Evolutionary conservation across 345 rosid species (phyloP), one percentile per base, ranked within the genome.

Genomic region (Hibiscus mutabilis): DNA sequence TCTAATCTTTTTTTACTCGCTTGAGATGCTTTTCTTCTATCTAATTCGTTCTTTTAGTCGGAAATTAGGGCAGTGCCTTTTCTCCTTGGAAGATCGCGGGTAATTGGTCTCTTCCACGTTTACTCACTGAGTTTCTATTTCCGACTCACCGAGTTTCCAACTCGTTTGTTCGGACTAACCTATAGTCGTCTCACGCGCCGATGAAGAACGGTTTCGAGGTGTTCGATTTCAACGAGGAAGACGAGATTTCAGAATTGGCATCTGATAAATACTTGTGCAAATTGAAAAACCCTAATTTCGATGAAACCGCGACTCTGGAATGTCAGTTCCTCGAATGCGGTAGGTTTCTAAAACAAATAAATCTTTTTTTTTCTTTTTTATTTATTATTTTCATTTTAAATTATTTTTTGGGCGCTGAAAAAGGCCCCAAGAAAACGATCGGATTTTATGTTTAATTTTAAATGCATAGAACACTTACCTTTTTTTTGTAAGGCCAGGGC

Each of bases 161-260:
- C 75, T 70, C 72, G 37, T 49, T 44, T 67, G 1, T 33, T 47
- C 33, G 25, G 5, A 5, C 11, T 6, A 18, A 51, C 33, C 59
- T 22, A 7, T 5, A 33, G 55, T 73, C 37, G 19, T 56, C 46
- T 47, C 66, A 35, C 13, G 27, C 4, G 3, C 59, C 76, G 74
- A 91, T 89, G 98, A 84, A 86, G 85, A 79, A 71, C 71, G 81
- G 64, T 19, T 67, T 81, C 13, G 87, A 79, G 1, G 87, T 85
- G n/a, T 88, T 82, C 79, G 94, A 88, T 62, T 89, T 87, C 87
- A 85, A 79, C 4, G 89, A 87, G 75, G 97, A 86, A 60, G 96
- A 89, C 72, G 90, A 87, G 86, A 75, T 82, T 62, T 49, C 85
- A 25, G 95, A 91, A 71, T 59, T 73, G 7, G 72, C 77, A 31